Conservation (phyloP, 106 monocot species). For the Apostasia ramifera region DNA sequence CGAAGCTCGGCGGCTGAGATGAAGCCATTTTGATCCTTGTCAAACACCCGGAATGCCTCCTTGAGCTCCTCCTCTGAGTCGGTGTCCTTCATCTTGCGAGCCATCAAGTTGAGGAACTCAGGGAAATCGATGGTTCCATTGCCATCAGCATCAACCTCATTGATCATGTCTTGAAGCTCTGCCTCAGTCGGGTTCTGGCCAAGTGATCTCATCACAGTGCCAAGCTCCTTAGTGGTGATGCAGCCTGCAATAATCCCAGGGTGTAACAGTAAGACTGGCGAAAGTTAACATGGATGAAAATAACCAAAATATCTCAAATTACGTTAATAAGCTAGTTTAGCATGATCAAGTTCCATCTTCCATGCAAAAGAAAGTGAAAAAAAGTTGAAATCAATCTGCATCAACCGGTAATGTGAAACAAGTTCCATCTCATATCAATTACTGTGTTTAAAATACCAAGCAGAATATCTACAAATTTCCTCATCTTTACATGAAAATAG, state of each 20-base stretch:
- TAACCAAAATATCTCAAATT: too few relatives aligned
- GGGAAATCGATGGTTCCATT: constrained; percentile 40
- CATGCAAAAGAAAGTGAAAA: too few relatives aligned
- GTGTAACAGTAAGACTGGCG: too few relatives aligned
- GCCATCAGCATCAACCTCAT: constrained; percentile 38
- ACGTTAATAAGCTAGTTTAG: too few relatives aligned
- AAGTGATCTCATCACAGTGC: constrained; percentile 45
- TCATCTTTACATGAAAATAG: too few relatives aligned
- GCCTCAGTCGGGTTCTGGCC: constrained; percentile 50
- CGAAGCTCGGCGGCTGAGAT: constrained; percentile 51
- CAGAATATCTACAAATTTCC: too few relatives aligned
- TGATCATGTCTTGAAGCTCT: constrained; percentile 55
- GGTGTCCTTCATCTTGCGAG: constrained; percentile 43
- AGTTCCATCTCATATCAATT: too few relatives aligned
- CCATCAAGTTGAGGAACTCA: constrained; percentile 47
- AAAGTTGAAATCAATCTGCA: too few relatives aligned
- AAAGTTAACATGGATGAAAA: too few relatives aligned
- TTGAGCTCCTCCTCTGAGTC: constrained; percentile 49
- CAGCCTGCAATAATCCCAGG: constrained; percentile 12
- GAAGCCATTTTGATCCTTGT: constrained; percentile 59
- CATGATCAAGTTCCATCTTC: too few relatives aligned
- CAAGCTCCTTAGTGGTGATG: constrained; percentile 48
- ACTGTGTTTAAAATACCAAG: too few relatives aligned
- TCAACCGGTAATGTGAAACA: too few relatives aligned
- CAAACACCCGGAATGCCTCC: constrained; percentile 50